Base-by-base conservation (phyloP, 768 basidiomycete species). In the Russula lepida region DNA sequence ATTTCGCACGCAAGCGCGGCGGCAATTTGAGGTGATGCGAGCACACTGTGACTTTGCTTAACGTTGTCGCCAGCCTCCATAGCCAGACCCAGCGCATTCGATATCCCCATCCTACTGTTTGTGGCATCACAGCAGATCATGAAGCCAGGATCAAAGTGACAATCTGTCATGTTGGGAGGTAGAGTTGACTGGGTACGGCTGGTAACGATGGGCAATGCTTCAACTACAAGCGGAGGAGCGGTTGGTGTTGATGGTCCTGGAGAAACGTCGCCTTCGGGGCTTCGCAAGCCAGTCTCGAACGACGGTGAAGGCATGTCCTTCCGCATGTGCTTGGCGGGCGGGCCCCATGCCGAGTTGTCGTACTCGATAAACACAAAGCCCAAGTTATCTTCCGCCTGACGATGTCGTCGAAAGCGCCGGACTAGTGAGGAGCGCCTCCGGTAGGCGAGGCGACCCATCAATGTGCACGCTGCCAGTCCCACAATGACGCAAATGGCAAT, bases 321-420 rank as follows among this genome's bases (percentile, higher is more conserved):
- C 23, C 46, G 6, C 9, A 52, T 23, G 9, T 41, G 25, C 23
- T 54, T 58, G 11, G 51, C 5, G 8, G 56, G 46, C 13, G 52
- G 54, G 17, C 37, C 56, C 56, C 56, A 53, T 3, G 61, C 58
- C 23, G 56, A 54, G 19, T 62, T 56, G 28, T 62, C 61, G 35
- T 62, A 62, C 35, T 58, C 56, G 37, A 62, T 52, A 23, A 62
- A 62, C 9, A 62, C 61, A 43, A 62, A 62, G 4, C 61, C 56
- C 46, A 62, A 25, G 23, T 53, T 39, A 4, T 53, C 56, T 30
- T 62, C 56, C 37, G 37, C 61, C 7, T 27, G 50, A 23, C 32
- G 43, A 15, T 21, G 51, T 28, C 37, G 37, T 46, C 51, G 43
- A n/a, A 39, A 4, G 23, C 30, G 21, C 9, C 19, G 23, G 19